A percentile compares a stretch with the other conserved stretches of the same genome.
Conservation (phyloP, 208 protist genomes). For the Trypanosoma rangeli region DNA sequence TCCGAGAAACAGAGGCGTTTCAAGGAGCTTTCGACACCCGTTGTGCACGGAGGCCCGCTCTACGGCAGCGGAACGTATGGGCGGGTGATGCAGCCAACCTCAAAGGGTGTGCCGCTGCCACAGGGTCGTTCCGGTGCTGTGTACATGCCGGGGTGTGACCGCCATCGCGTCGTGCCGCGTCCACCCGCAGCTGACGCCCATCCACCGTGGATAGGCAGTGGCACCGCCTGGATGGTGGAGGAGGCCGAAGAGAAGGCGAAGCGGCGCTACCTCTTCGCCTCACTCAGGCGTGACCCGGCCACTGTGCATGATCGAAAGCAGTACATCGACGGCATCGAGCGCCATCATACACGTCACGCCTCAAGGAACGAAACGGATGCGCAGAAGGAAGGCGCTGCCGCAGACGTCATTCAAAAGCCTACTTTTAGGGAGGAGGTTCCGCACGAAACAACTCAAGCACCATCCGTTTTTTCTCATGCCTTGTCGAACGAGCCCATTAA, state of each 20-base stretch:
- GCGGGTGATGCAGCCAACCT: slow-evolving; percentile 46
- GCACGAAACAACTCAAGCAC: slow-evolving; percentile 17
- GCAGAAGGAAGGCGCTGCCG: background rate
- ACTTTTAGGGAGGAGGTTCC: background rate
- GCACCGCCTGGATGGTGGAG: slow-evolving; percentile 12
- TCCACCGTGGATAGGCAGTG: slow-evolving; percentile 69
- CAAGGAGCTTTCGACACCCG: slow-evolving; percentile 47
- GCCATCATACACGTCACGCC: background rate
- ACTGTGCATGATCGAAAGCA: background rate
- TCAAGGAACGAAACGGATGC: background rate
- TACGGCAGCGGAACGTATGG: slow-evolving; percentile 40
- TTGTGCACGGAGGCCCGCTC: slow-evolving; percentile 14
- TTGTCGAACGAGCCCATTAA: slow-evolving; percentile 70
- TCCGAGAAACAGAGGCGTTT: slow-evolving; percentile 25
- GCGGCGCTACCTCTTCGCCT: slow-evolving; percentile 30
- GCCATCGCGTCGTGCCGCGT: slow-evolving; percentile 72
- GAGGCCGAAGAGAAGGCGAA: slow-evolving; percentile 28
- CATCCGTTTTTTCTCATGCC: slow-evolving; percentile 80
- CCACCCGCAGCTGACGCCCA: slow-evolving; percentile 30
- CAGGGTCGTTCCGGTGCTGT: slow-evolving; percentile 44
- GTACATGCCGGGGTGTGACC: slow-evolving; percentile 81
- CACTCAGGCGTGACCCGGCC: slow-evolving; percentile 1
- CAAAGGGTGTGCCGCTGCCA: slow-evolving; percentile 38
- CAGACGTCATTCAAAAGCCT: background rate
- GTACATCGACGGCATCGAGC: slow-evolving; percentile 18